Base-by-base conservation (phyloP, 2,329 filamentous ascomycete species). In the Epicoccum nigrum region DNA sequence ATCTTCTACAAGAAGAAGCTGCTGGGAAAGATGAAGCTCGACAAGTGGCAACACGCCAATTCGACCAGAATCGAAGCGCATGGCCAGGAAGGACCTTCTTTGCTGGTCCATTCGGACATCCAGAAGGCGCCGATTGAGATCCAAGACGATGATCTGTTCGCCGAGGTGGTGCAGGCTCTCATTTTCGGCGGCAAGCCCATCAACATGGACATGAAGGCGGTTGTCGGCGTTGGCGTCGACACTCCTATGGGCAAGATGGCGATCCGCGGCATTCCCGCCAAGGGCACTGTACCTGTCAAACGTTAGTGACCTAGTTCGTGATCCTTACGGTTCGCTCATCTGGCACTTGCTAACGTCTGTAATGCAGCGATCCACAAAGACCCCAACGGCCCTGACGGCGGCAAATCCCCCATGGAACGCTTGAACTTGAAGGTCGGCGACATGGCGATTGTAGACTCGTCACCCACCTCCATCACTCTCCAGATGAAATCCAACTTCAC, bases 231-330 rank as follows among this genome's bases (percentile, higher is more conserved):
- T 58, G 85, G 89, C 65, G 84, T 97, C 43, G 80, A 86, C 51
- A 97, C 92, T 23, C 86, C 88, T 20, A 80, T 99, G 57, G 94
- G 94, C 40, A 80, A 87, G 62, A 83, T 97, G 67, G 82, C 88
- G 45, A 79, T 97, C 65, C 90, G 90, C 73, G 86, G 88, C 60
- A 88, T 99, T 65, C 93, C 93, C 39, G 91, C 72, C 34, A 82
- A 92, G 78, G 92, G 94, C 63, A 84, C 87, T 67, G 86, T 99
- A 69, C 89, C 89, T 75, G 85, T 97, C 79, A 95, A 96, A 84
- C 89, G 92, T 96, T 87, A 86, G 92, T 90, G 80, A 75, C 81
- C 80, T 76, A 78, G 82, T 78, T 71, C 69, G 70, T 72, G 54
- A 64, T 65, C 68, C 65, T 64, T 54, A 53, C 58, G 51, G 49